Conservation (phyloP, 2,329 filamentous ascomycete species). For the Pestalotiopsis sp. region DNA sequence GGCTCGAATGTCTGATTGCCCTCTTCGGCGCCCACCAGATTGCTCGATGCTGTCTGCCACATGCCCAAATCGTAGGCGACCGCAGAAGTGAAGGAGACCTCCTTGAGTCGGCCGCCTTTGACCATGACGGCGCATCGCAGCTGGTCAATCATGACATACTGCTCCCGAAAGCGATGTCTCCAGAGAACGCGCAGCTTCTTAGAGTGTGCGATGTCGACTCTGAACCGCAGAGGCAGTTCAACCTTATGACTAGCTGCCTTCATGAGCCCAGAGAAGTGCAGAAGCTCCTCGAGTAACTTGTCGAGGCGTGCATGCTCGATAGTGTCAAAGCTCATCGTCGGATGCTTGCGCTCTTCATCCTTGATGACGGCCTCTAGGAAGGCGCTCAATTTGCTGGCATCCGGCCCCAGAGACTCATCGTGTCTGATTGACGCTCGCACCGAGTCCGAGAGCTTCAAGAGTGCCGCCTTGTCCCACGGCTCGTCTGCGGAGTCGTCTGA, state of each 20-base stretch:
- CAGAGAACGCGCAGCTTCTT: conserved; percentile 45
- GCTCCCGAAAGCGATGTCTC: conserved; percentile 46
- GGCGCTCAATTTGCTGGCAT: conserved; percentile 38
- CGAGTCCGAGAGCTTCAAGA: conserved; percentile 46
- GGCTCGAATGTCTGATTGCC: conserved; percentile 45
- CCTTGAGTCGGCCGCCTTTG: conserved; percentile 41
- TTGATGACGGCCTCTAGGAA: conserved; percentile 42
- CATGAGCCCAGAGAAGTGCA: conserved; percentile 40
- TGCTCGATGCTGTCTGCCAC: conserved; percentile 38
- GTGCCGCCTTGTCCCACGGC: conserved; percentile 20
- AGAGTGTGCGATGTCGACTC: conserved; percentile 38
- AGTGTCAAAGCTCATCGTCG: conserved; percentile 40
- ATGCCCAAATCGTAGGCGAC: conserved; percentile 32
- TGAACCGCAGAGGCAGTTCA: conserved; percentile 32
- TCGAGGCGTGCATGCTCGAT: conserved; percentile 39
- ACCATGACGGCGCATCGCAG: conserved; percentile 40
- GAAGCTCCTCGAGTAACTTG: conserved; percentile 46
- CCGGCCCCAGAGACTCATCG: conserved; percentile 33
- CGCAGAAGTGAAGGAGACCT: conserved; percentile 41
- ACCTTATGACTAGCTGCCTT: conserved; percentile 31
- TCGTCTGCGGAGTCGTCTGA: conserved; percentile 23
- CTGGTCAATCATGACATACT: conserved; percentile 49
- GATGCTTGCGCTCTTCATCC: conserved; percentile 38
- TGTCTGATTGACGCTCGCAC: conserved; percentile 39
- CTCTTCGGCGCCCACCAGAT: conserved; percentile 42